These are phyloP conservation scores for Colletotrichum siamense DNA, from an alignment of 2,329 filamentous ascomycete species.

Conservation along the genomic window DNA sequence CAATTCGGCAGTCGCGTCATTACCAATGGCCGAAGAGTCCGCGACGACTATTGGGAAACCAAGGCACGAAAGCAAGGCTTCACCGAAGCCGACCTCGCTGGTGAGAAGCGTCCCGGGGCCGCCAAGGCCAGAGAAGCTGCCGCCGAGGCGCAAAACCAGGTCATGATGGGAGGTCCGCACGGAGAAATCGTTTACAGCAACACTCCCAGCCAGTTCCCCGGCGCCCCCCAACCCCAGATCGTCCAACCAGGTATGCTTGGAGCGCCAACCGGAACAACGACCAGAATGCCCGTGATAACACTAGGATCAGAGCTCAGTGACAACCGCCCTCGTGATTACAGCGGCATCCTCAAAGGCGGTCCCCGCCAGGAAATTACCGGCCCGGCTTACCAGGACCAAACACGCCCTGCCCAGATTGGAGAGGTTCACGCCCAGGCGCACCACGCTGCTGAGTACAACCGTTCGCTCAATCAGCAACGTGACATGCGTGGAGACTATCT, in stretches of 20 bases:
- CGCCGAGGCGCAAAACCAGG: constrained; percentile 70
- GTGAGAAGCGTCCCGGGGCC: constrained; percentile 93
- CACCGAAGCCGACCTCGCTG: constrained; percentile 93
- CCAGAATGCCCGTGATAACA: constrained; percentile 85
- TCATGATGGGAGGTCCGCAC: constrained; percentile 71
- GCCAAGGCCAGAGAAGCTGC: constrained; percentile 86
- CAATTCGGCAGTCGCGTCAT: constrained; percentile 97
- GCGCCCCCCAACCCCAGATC: constrained; percentile 70
- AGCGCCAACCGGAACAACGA: constrained; percentile 65
- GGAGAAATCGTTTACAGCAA: constrained; percentile 90
- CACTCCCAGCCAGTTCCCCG: constrained; percentile 68
- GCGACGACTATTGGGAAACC: constrained; percentile 98
- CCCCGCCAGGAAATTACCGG: constrained; percentile 90
- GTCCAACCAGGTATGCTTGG: constrained; percentile 77
- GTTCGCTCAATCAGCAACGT: constrained; percentile 80
- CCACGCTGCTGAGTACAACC: constrained; percentile 90
- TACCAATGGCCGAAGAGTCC: constrained; percentile 84
- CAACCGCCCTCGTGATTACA: constrained; percentile 80
- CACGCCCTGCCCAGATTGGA: constrained; percentile 73
- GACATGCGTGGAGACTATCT: constrained; percentile 81
- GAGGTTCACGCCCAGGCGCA: constrained; percentile 88
- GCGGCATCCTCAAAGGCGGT: constrained; percentile 76
- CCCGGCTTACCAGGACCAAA: constrained; percentile 86
- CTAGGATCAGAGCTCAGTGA: constrained; percentile 80
- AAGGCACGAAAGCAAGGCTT: constrained; percentile 98